A percentile compares a stretch with the other conserved stretches of the same genome.
phyloP scores from a whole-genome alignment of 2,329 filamentous ascomycete genomes.

The Cordyceps fumosorosea region DNA sequence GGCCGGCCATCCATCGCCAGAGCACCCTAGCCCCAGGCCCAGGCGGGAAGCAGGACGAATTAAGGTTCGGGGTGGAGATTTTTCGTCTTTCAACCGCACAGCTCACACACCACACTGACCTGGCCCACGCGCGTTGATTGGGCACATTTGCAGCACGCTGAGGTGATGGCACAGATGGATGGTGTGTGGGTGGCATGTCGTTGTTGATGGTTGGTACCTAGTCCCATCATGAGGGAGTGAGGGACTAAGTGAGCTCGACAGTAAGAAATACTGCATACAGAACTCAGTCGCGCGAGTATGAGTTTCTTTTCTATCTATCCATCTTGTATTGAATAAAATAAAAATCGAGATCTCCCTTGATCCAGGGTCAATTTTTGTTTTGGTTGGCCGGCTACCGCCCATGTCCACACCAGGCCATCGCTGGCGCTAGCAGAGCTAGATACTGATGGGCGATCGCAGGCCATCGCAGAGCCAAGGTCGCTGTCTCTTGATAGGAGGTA shows the following conservation, averaged over 20 bases:
- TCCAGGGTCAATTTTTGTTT: no score
- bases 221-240: background rate
- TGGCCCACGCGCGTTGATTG: conserved; percentile 8
- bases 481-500: no score
- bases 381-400: no score
- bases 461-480: no score
- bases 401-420: no score
- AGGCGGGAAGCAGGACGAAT: conserved; percentile 4
- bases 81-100: background rate
- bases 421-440: no score
- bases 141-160: background rate
- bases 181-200: background rate
- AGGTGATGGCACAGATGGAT: no score
- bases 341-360: no score
- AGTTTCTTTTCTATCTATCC: background rate
- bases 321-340: no score
- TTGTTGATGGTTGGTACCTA: background rate
- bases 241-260: background rate
- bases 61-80: conserved; percentile 9
- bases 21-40: background rate
- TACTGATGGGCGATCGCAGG: no score
- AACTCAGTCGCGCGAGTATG: background rate
- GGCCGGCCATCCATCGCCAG: background rate
- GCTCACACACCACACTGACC: background rate
- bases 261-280: background rate